phyloP scores from a whole-genome alignment of 192 early-diverging fungal genomes.

The Backusella westeae region DNA sequence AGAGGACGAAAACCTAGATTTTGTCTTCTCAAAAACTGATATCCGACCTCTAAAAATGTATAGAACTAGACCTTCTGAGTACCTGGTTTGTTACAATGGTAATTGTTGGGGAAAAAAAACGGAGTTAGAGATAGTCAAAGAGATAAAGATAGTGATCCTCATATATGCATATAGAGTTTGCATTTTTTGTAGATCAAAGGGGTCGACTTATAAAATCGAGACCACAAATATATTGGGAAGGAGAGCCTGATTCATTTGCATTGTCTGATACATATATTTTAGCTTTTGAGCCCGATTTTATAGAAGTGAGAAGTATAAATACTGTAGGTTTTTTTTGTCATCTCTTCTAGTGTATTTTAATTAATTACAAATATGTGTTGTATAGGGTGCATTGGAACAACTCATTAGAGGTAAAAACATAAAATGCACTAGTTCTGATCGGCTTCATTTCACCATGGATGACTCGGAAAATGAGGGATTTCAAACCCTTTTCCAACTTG shows the following conservation, averaged over 20 bases:
- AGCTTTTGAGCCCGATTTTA: constrained; percentile 88
- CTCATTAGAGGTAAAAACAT: constrained; percentile 58
- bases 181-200: constrained; percentile 87
- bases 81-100: constrained; percentile 94
- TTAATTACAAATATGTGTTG: not conserved
- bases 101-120: not conserved
- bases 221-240: constrained; percentile 85
- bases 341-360: constrained; percentile 39
- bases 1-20: constrained; percentile 72
- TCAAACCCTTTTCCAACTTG: constrained; percentile 30
- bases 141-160: not conserved
- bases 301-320: constrained; percentile 84
- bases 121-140: not conserved
- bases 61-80: constrained; percentile 73
- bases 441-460: constrained; percentile 49
- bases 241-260: constrained; percentile 80
- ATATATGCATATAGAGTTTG: constrained; percentile 63
- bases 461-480: constrained; percentile 31
- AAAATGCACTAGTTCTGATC: constrained; percentile 52
- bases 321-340: constrained; percentile 54
- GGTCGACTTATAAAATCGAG: constrained; percentile 72
- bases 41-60: constrained; percentile 82
- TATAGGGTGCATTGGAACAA: constrained; percentile 53
- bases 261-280: constrained; percentile 79
- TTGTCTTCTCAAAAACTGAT: constrained; percentile 78